phyloP scores from a whole-genome alignment of 2,329 filamentous ascomycete species.

The Trematosphaeria pertusa region DNA sequence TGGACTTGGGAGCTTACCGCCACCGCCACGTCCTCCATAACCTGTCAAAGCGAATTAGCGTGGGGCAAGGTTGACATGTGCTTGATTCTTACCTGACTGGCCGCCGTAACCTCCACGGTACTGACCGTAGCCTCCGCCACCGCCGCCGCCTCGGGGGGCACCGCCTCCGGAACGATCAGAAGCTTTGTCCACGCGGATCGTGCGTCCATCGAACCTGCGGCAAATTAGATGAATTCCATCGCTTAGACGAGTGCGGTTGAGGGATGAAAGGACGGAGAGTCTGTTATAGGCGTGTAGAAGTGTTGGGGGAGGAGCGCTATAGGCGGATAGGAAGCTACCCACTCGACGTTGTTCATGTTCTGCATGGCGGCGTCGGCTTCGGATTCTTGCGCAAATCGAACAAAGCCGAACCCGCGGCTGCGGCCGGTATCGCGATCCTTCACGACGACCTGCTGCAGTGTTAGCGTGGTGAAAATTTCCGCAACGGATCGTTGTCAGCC shows the following conservation, averaged over 20 bases:
- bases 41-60: conserved; percentile 2
- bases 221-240: too few relatives aligned
- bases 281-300: too few relatives aligned
- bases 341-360: conserved; percentile 91
- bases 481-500: too few relatives aligned
- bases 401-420: conserved; percentile 97
- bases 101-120: conserved; percentile 25
- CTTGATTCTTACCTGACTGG: conserved; percentile 8
- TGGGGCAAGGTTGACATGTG: background rate
- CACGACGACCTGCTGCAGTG: conserved; percentile 77
- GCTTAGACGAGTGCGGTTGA: too few relatives aligned
- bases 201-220: conserved; percentile 90
- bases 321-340: too few relatives aligned
- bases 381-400: conserved; percentile 79
- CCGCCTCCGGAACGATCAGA: conserved; percentile 73
- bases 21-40: conserved; percentile 21
- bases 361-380: conserved; percentile 80
- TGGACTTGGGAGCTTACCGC: conserved; percentile 9
- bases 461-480: too few relatives aligned
- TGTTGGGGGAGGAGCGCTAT: too few relatives aligned
- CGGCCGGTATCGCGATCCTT: conserved; percentile 97
- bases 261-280: too few relatives aligned
- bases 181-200: conserved; percentile 94
- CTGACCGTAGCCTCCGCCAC: conserved; percentile 42
- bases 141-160: conserved; percentile 49